Evolutionary conservation across 331 rosid genomes (phyloP).

Genomic region (Quercus tomentella): DNA sequence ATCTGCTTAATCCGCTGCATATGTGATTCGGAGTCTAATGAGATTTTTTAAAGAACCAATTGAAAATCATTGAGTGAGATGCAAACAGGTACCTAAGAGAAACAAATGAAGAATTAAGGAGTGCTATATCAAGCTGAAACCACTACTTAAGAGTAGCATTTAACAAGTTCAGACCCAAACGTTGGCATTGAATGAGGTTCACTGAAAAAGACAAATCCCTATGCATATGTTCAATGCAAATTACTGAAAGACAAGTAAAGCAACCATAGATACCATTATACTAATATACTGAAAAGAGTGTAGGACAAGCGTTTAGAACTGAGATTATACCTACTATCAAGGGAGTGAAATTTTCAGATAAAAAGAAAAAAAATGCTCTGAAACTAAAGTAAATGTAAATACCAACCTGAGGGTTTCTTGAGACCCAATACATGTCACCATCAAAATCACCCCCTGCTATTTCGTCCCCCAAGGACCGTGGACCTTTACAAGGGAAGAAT

Average conservation of each 20-base stretch:
- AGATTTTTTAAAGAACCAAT: no score
- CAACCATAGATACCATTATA: not conserved
- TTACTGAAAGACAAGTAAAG: not conserved
- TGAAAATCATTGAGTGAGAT: no score
- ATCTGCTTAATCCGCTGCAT: no score
- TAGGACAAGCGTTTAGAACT: not conserved
- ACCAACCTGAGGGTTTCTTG: conserved; percentile 58
- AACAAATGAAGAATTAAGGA: not conserved
- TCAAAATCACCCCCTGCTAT: conserved; percentile 80
- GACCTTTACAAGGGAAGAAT: conserved; percentile 69
- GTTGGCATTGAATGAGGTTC: not conserved
- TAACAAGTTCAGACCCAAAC: not conserved
- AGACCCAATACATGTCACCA: conserved; percentile 79
- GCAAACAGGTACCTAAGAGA: no score
- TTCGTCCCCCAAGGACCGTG: conserved; percentile 71
- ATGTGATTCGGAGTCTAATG: no score
- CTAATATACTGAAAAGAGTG: not conserved
- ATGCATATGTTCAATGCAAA: not conserved
- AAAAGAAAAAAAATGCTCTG: not conserved
- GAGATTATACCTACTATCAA: not conserved
- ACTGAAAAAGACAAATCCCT: not conserved
- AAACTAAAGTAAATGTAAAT: not conserved
- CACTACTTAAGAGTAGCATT: not conserved
- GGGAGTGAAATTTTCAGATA: not conserved
- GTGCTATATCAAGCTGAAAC: not conserved